Base-by-base conservation (phyloP, 2,329 filamentous ascomycete genomes). In the Aspergillus hiratsukae region DNA sequence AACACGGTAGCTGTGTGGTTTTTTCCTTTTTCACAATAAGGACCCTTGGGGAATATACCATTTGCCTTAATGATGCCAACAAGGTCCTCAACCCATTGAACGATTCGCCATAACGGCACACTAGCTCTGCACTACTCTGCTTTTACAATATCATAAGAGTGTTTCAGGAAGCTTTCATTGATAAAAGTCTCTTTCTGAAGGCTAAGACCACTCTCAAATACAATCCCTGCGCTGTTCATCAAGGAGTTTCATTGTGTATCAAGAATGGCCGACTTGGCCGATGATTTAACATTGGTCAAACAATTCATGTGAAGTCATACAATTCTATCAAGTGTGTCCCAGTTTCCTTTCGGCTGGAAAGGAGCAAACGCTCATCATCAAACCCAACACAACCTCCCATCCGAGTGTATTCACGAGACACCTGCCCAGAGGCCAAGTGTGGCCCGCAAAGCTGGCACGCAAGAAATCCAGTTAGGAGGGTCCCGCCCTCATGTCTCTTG, bases 291-390 rank as follows among this genome's bases (percentile, higher is more conserved):
- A 27, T 25, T 46, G 19, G n/a, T 19, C 6, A 35, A 35, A n/a
- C 29, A 45, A 29, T 40, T 37, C 63, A 89, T 31, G 89, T 90
- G 73, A 97, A 97, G 72, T 96, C 90, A 69, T 96, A 96, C 46
- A 94, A 86, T 68, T 92, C 82, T 60, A 96, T 73, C 58, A 87
- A 86, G 69, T 93, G 89, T 41, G 82, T 81, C 1, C 89, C 89
- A 27, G 83, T 78, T 27, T 76, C 77, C 61, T 84, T 83, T 73
- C 93, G 89, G 61, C 89, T 87, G 51, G 96, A 78, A 45, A 96
- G 85, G 59, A 96, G 87, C n/a, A 96, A 89, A 76, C 91, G 91
- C 72, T 96, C 90, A 46, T 96, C 90, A 66, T 96, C 91, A 66
- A 96, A 96, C 0, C 90, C 90, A 8, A 96, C 85, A 84, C 88